These are phyloP conservation scores for Picea abies DNA, from an alignment of 83 land plant genomes.

Conservation along the genomic window DNA sequence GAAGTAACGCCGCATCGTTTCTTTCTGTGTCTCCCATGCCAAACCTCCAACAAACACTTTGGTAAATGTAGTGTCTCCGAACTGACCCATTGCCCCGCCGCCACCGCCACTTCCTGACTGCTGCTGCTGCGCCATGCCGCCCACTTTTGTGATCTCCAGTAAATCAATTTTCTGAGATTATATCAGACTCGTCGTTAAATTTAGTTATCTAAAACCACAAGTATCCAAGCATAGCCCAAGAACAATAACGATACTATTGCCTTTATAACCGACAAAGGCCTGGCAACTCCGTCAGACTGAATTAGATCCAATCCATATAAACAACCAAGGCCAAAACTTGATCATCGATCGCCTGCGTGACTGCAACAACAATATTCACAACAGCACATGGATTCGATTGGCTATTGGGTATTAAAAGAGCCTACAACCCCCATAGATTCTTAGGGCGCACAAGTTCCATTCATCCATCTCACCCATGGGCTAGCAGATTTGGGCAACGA, in stretches of 20 bases:
- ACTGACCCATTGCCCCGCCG: slow-evolving; percentile 11
- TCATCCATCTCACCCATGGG: slow-evolving; percentile 12
- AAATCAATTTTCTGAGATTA: no score
- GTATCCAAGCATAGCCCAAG: not conserved
- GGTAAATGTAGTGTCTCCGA: slow-evolving; percentile 28
- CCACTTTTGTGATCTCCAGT: not conserved
- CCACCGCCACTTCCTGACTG: slow-evolving; percentile 14
- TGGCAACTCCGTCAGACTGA: not conserved
- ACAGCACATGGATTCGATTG: not conserved
- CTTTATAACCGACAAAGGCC: not conserved
- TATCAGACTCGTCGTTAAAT: no score
- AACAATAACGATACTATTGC: not conserved
- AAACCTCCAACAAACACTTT: slow-evolving; percentile 42
- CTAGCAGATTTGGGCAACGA: no score
- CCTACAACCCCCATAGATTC: not conserved
- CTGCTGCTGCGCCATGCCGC: slow-evolving; percentile 6
- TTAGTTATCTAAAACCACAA: not conserved
- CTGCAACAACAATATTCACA: not conserved
- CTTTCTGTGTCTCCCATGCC: slow-evolving; percentile 45
- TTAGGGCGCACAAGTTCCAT: not conserved
- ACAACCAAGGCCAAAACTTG: not conserved
- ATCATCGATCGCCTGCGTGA: not conserved
- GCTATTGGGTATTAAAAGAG: no score
- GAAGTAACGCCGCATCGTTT: slow-evolving; percentile 36
- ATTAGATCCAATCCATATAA: not conserved